Conservation (phyloP, 257 asterid genomes). For the Lavandula angustifolia region DNA sequence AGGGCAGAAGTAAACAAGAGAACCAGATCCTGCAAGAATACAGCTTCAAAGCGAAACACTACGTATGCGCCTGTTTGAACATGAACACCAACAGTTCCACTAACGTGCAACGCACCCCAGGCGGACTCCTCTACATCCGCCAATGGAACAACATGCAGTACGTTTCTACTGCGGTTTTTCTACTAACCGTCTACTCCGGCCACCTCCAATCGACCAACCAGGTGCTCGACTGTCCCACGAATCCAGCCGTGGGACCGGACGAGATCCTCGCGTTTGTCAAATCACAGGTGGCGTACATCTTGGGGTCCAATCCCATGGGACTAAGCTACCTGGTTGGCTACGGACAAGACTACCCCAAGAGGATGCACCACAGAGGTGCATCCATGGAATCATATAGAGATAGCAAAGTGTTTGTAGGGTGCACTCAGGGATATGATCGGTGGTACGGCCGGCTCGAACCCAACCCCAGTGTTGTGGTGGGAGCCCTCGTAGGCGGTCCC, state of each 20-base stretch:
- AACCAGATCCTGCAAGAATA: conserved; percentile 47
- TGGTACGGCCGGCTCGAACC: conserved; percentile 60
- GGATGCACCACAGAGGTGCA: conserved; percentile 87
- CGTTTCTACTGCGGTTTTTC: conserved; percentile 57
- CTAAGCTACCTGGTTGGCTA: conserved; percentile 80
- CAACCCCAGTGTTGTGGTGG: conserved; percentile 64
- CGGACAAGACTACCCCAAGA: conserved; percentile 54
- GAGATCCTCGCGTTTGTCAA: conserved; percentile 56
- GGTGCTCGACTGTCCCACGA: conserved; percentile 43
- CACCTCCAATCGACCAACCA: conserved; percentile 60
- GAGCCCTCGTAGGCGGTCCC: conserved; percentile 87
- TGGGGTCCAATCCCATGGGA: conserved; percentile 77
- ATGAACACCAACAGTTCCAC: conserved; percentile 53
- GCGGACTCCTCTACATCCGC: conserved; percentile 75
- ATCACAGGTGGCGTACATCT: conserved; percentile 69
- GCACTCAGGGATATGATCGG: conserved; percentile 77
- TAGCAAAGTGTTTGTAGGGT: conserved; percentile 62
- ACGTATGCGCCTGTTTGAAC: conserved; percentile 62
- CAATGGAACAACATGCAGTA: conserved; percentile 98
- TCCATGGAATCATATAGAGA: conserved; percentile 59
- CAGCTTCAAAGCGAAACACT: conserved; percentile 57
- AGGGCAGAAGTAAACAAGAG: conserved; percentile 38
- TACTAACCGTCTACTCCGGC: conserved; percentile 58
- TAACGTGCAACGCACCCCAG: conserved; percentile 74
- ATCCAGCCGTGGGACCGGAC: conserved; percentile 37